These are phyloP conservation scores for Pyrus betulifolia DNA, from an alignment of 306 rosid genomes.

Conservation along the genomic window DNA sequence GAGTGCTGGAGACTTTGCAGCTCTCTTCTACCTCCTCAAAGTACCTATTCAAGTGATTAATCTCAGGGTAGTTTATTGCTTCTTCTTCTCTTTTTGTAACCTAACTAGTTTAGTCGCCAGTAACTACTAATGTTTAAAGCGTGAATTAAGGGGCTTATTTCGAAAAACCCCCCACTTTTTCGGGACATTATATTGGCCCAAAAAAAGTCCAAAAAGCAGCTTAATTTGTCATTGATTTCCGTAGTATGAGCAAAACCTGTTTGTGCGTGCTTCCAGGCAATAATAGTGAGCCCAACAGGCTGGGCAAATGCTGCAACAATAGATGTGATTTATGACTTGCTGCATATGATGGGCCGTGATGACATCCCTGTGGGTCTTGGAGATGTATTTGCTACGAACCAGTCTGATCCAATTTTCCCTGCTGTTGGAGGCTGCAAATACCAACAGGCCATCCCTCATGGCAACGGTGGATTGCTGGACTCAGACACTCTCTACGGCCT, in stretches of 20 bases:
- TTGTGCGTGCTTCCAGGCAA: conserved; percentile 39
- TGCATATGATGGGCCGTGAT: conserved; percentile 98
- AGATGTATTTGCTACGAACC: conserved; percentile 59
- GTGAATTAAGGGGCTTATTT: no score
- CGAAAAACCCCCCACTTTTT: neutral
- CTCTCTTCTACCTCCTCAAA: conserved; percentile 76
- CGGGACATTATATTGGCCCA: neutral
- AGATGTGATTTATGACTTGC: conserved; percentile 64
- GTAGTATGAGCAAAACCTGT: neutral
- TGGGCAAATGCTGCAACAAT: conserved; percentile 95
- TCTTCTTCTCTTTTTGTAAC: neutral
- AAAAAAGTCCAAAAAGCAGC: no score
- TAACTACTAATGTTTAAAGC: no score
- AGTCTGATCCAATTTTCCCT: conserved; percentile 39
- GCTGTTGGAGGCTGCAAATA: conserved; percentile 64
- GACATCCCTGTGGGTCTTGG: conserved; percentile 83
- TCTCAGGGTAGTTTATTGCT: conserved; percentile 50
- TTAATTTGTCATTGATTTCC: neutral
- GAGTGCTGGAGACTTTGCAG: conserved; percentile 92
- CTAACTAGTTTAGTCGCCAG: neutral
- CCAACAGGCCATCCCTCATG: conserved; percentile 68
- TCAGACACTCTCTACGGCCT: conserved; percentile 90
- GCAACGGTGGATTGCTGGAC: conserved; percentile 77
- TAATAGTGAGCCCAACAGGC: conserved; percentile 81
- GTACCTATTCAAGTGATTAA: conserved; percentile 67